Evolutionary conservation across 2,329 filamentous ascomycete species (phyloP), one percentile per base, ranked within the genome.

Genomic region (Fusarium abutilonis): DNA sequence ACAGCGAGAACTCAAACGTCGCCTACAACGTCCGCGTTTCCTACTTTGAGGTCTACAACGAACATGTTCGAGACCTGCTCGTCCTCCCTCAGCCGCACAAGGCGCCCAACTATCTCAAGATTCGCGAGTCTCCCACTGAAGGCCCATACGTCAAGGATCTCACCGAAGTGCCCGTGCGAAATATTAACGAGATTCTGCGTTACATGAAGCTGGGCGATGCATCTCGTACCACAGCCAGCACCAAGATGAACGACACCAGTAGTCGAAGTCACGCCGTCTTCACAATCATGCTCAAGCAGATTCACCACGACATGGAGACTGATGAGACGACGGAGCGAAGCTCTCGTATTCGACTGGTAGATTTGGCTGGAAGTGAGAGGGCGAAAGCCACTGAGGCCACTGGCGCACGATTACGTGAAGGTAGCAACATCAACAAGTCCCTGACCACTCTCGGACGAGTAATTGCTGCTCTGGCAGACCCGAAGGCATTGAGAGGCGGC

Each of bases 11-110:
- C 41, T 90, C 93, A 50, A 96, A 95, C 76, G 92, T 97, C 74
- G 96, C 92, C 68, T 99, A 97, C 82, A 95, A 94, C 70, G 95
- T 99, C 64, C 90, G 95, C 63, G 95, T 98, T 26, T 97, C 93
- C 4, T 99, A 99, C 79, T 98, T 99, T 72, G 95, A 99, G 75
- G 95, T 99, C 60, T 99, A 99, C 84, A 99, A 99, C 77, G 95
- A 99, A 79, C 95, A 98, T 77, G 95, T 99, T 45, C 91, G 95
- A 56, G 95, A 99, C 74, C 81, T 99, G 32, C 86, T 99, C 41
- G 90, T 93, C 0, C 91, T 93, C 10, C 84, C 90, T 26, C 73
- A 80, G 9, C 80, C 83, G 4, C 90, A 88, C 52, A 90, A 91
- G 61, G 83, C 91, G 6, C 91, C 93, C 2, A 89, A 96, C 74